A percentile compares a stretch with the other conserved stretches of the same genome.
Conservation (phyloP, 1,139 yeast species). For the Taphrina deformans region DNA sequence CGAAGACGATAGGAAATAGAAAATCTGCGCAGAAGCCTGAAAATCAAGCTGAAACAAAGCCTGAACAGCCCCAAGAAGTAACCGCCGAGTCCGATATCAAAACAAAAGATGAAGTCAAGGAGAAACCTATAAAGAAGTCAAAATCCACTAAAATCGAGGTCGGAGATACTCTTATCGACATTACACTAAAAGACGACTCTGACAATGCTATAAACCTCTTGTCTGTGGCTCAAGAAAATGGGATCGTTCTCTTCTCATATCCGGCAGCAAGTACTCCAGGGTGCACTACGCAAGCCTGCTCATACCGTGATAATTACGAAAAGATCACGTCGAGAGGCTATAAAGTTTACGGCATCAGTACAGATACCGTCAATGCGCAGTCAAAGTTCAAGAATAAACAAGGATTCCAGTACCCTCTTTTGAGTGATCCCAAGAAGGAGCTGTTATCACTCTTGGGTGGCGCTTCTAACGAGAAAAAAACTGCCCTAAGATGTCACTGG, state of each 20-base stretch:
- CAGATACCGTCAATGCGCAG: conserved; percentile 75
- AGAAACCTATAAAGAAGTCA: conserved; percentile 29
- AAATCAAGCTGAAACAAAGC: background rate
- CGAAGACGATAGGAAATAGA: background rate
- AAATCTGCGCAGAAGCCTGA: background rate
- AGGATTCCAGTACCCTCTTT: conserved; percentile 53
- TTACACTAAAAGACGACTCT: conserved; percentile 64
- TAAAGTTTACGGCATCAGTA: conserved; percentile 52
- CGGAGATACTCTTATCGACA: conserved; percentile 71
- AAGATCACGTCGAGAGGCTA: conserved; percentile 53
- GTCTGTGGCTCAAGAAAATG: conserved; percentile 53
- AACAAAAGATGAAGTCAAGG: background rate
- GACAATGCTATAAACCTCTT: conserved; percentile 55
- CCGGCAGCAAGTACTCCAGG: conserved; percentile 88
- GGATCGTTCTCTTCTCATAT: conserved; percentile 60
- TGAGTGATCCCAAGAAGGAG: conserved; percentile 71
- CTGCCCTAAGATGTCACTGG: conserved; percentile 79
- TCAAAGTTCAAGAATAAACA: conserved; percentile 72
- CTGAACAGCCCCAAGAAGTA: background rate
- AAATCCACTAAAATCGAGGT: conserved; percentile 47
- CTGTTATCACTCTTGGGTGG: conserved; percentile 79
- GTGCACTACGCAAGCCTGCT: conserved; percentile 75
- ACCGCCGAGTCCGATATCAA: background rate
- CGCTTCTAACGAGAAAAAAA: conserved; percentile 65
- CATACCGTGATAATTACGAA: conserved; percentile 68